Conservation (phyloP, 805 yeast genomes). For the Cyberlindnera mycetangii region DNA sequence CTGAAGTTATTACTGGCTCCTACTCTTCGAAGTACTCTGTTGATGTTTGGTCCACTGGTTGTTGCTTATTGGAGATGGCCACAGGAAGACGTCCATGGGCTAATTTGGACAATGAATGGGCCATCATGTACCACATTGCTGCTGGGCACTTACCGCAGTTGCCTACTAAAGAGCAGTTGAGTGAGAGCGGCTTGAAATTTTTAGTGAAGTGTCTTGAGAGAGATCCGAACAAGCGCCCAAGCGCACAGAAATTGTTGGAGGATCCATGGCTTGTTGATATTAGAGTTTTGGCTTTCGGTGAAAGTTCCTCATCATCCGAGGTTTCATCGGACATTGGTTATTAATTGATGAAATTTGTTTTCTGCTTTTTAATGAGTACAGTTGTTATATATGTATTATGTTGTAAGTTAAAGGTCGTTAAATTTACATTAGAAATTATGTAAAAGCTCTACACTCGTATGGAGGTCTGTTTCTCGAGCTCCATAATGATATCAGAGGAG, state of each 20-base stretch:
- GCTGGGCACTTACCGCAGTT: slow-evolving; percentile 89
- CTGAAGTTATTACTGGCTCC: slow-evolving; percentile 87
- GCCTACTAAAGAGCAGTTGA: slow-evolving; percentile 75
- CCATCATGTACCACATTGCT: slow-evolving; percentile 97
- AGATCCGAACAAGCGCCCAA: slow-evolving; percentile 75
- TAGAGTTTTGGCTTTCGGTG: slow-evolving; percentile 65
- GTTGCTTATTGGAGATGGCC: slow-evolving; percentile 94
- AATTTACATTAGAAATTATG: neutral
- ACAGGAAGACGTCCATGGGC: slow-evolving; percentile 98
- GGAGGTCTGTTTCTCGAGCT: slow-evolving; percentile 26
- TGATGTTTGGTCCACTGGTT: slow-evolving; percentile 97
- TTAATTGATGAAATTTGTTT: neutral
- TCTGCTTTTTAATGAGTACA: slow-evolving; percentile 2
- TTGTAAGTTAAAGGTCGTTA: neutral
- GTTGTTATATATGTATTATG: neutral
- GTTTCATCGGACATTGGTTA: slow-evolving; percentile 25
- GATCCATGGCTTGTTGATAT: slow-evolving; percentile 89
- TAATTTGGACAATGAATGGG: slow-evolving; percentile 94
- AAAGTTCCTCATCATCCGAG: slow-evolving; percentile 29
- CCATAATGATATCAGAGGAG: slow-evolving; percentile 33
- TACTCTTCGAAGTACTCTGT: slow-evolving; percentile 36
- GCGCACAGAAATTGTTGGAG: slow-evolving; percentile 78
- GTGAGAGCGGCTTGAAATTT: slow-evolving; percentile 69
- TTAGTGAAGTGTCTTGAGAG: slow-evolving; percentile 74
- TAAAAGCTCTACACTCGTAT: neutral